phyloP scores from a whole-genome alignment of 768 basidiomycete genomes.

The Mycena epipterygia region DNA sequence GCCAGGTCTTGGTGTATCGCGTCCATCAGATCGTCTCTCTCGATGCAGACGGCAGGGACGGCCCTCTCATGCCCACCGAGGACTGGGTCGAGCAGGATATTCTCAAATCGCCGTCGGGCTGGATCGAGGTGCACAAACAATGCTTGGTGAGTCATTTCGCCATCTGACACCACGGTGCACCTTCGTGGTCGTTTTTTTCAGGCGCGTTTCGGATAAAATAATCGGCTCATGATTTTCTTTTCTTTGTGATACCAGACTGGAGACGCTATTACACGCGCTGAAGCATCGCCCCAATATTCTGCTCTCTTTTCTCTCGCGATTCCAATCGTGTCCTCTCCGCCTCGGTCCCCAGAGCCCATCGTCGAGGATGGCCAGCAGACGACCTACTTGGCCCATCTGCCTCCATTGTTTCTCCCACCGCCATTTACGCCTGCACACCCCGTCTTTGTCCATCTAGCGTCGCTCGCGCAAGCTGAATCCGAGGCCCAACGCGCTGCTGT shows the following conservation, averaged over 20 bases:
- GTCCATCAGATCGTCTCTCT: slow-evolving; percentile 70
- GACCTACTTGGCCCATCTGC: slow-evolving; percentile 65
- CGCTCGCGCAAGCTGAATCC: slow-evolving; percentile 68
- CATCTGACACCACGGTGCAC: not conserved
- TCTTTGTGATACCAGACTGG: slow-evolving; percentile 49
- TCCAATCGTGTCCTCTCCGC: slow-evolving; percentile 47
- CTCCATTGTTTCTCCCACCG: slow-evolving; percentile 78
- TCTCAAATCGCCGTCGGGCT: slow-evolving; percentile 76
- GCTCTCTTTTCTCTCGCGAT: slow-evolving; percentile 62
- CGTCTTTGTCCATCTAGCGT: slow-evolving; percentile 74
- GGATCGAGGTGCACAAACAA: slow-evolving; percentile 78
- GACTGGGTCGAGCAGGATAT: slow-evolving; percentile 85
- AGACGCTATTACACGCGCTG: slow-evolving; percentile 50
- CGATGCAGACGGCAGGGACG: slow-evolving; percentile 72
- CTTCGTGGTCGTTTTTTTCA: not conserved
- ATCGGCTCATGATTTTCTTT: slow-evolving; percentile 18
- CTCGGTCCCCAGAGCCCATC: slow-evolving; percentile 42
- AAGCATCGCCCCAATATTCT: slow-evolving; percentile 61
- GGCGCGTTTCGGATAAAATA: slow-evolving; percentile 1
- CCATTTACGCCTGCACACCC: slow-evolving; percentile 85
- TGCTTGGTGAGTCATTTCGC: slow-evolving; percentile 70
- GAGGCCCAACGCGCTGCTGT: slow-evolving; percentile 64
- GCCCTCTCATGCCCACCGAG: slow-evolving; percentile 76
- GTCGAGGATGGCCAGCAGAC: slow-evolving; percentile 40
- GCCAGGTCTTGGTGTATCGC: slow-evolving; percentile 76